These are phyloP conservation scores for Marchantia polymorpha DNA, from an alignment of 225 moss, liverwort and hornwort species.

Conservation along the genomic window DNA sequence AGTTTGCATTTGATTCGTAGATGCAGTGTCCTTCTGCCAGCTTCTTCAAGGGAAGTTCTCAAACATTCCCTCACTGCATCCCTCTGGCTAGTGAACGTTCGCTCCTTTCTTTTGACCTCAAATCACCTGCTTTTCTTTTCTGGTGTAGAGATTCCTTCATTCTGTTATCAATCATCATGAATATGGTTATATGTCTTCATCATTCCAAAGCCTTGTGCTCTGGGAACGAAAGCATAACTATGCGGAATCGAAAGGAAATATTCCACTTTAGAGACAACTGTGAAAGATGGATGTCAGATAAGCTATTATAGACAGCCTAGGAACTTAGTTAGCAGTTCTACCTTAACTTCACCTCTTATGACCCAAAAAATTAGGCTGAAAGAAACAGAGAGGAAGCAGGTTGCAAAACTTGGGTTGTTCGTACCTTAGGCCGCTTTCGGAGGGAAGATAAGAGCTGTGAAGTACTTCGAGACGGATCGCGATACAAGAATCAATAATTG, in stretches of 20 bases:
- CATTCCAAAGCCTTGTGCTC: not conserved
- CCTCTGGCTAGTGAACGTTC: not conserved
- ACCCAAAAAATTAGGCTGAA: not conserved
- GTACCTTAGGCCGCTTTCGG: not conserved
- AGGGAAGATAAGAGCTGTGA: not conserved
- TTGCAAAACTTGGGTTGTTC: not conserved
- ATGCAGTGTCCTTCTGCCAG: not conserved
- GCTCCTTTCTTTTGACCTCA: not conserved
- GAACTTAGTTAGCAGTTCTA: not conserved
- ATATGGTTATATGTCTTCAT: not conserved
- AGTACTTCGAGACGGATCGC: not conserved
- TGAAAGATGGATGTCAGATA: not conserved
- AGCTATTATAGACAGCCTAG: not conserved
- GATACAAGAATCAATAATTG: not conserved
- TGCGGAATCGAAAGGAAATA: not conserved
- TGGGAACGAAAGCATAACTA: not conserved
- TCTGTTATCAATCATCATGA: not conserved
- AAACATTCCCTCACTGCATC: not conserved
- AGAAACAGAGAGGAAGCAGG: not conserved
- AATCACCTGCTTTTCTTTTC: not conserved
- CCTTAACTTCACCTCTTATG: not conserved
- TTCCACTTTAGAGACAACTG: not conserved
- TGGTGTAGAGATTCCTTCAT: constrained; percentile 7
- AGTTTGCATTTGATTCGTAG: not conserved
- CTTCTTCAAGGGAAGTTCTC: not conserved